Evolutionary conservation across 2,329 filamentous ascomycete species (phyloP), one percentile per base, ranked within the genome.

Genomic region (Penicillium crustosum): DNA sequence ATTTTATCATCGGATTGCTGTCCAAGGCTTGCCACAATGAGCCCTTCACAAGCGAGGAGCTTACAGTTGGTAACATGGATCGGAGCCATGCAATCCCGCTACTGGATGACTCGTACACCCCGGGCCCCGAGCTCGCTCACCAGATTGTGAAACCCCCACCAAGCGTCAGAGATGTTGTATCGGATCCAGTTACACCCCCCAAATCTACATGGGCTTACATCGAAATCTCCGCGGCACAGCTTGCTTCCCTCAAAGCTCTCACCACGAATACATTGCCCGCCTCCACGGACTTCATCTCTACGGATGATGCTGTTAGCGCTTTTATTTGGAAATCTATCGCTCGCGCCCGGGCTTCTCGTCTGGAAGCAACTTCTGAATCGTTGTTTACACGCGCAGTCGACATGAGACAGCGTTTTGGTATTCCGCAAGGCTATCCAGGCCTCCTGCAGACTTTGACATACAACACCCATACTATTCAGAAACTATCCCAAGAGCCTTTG

Each of bases 221-320:
- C 10, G 42, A 45, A 15, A 51, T 65, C 10, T 57, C 63, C 12
- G 44, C 50, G 5, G 33, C 25, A 17, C 51, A 62, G 2, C 43
- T 61, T 13, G n/a, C 17, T 8, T 44, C 50, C 6, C 54, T 66
- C 25, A 66, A 66, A 29, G 36, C 38, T 7, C 36, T 51, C 12
- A 59, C 58, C 13, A 53, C 29, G 6, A 43, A 49, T 3, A 59
- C 57, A 10, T 52, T 68, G 51, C 58, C 68, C 21, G 19, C 50
- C 2, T 45, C 63, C 5, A 39, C 38, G 1, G 57, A 58, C 2
- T 83, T 76, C 55, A 65, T 84, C 21, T 82, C 82, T 1, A 84
- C 82, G 0, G 81, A 85, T 53, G 83, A 86, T 63, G 72, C 77
- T 1, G 65, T 85, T 17, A 79, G 70, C 2, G 80, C 81, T 0